Evolutionary conservation across 1,284 basidiomycete genomes (phyloP).

Genomic region (Cutaneotrichosporon arboriforme): DNA sequence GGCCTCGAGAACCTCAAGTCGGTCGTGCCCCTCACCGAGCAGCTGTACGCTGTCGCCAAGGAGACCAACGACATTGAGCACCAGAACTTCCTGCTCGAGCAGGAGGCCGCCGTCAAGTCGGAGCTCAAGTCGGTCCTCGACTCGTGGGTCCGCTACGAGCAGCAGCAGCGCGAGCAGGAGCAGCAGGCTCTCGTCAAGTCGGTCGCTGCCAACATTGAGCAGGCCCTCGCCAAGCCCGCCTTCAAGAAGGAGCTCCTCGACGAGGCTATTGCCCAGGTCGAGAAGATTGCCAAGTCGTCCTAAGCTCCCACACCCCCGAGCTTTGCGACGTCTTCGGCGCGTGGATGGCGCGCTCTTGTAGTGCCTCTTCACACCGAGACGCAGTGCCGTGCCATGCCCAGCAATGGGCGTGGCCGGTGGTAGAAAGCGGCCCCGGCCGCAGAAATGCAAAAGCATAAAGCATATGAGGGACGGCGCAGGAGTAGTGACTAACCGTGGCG

Average conservation of each 20-base stretch:
- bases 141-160: slow-evolving; percentile 97
- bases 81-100: slow-evolving; percentile 82
- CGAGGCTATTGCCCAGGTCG: slow-evolving; percentile 81
- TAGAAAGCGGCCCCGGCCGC: slow-evolving; percentile 3
- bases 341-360: neutral
- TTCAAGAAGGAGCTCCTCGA: slow-evolving; percentile 85
- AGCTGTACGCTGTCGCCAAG: slow-evolving; percentile 90
- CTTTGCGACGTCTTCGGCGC: neutral
- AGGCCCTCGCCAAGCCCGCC: slow-evolving; percentile 80
- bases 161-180: slow-evolving; percentile 92
- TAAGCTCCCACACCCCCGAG: slow-evolving; percentile 45
- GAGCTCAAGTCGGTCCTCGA: slow-evolving; percentile 95
- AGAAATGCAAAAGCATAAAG: slow-evolving; percentile 11
- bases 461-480: no score
- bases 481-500: neutral
- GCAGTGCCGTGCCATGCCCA: neutral
- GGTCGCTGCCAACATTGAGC: slow-evolving; percentile 80
- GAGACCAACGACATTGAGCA: slow-evolving; percentile 90
- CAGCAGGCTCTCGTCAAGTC: slow-evolving; percentile 83
- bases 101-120: slow-evolving; percentile 76
- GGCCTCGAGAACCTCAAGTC: slow-evolving; percentile 90
- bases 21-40: slow-evolving; percentile 81
- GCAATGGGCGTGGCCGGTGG: neutral
- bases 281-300: slow-evolving; percentile 70
- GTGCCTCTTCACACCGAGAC: neutral